Base-by-base conservation (phyloP, 257 asterid genomes). In the Gardenia jasminoides region DNA sequence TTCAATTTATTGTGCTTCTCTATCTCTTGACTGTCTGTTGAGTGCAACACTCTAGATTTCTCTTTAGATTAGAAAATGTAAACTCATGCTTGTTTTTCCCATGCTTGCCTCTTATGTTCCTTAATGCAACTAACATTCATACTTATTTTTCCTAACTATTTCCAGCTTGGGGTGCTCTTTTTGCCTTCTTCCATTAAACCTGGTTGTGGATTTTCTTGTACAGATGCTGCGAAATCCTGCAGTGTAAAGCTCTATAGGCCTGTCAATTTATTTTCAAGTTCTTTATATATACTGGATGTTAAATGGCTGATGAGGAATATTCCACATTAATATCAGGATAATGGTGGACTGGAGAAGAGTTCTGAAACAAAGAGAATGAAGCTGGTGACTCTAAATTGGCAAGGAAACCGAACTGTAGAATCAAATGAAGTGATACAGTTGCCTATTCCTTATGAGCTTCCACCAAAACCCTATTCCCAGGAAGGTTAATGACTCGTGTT, bases 381-480 rank as follows among this genome's bases (percentile, higher is more conserved):
- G 82, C 85, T 95, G 78, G 98, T 91, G 72, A 88, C 97, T 26
- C 82, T 91, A 80, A 87, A 89, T 70, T 89, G 97, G 93, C 85
- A 87, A 69, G 92, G 84, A 74, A 88, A 88, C 33, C 41, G 2
- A 76, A 80, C 79, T 20, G n/a, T n/a, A n/a, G n/a, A n/a, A n/a
- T n/a, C n/a, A n/a, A n/a, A n/a, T n/a, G 93, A 89, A 83, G 86
- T 88, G 47, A 78, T 92, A 79, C 87, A 79, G 78, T 86, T 95
- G 83, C 99, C 99, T 0, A 86, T 95, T 74, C 97, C 98, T 22
- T 95, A 89, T n/a, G 96, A 93, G 84, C 97, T 95, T 76, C 99
- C 98, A 79, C 98, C 97, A 71, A 85, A 78, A 62, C 97, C 89
- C 24, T 93, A 95, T 87, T 81, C 93, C 26, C 44, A 89, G 0